Evolutionary conservation across 192 early-diverging fungal species (phyloP), one percentile per base, ranked within the genome.

Genomic region (Dissophora ornata): DNA sequence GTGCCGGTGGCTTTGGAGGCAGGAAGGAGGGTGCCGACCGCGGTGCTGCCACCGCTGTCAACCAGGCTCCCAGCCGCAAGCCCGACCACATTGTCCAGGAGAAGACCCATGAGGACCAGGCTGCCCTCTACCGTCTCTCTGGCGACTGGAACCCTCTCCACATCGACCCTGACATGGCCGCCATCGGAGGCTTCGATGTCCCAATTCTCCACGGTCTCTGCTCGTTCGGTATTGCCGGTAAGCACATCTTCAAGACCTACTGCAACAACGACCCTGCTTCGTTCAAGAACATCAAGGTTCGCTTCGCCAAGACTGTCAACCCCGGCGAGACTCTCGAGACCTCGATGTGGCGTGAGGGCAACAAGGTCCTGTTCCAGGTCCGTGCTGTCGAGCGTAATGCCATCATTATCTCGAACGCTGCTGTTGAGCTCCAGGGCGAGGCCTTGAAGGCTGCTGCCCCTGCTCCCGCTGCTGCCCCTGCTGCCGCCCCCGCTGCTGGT

Each of bases 111-210:
- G 94, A 94, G 69, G 91, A 95, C 47, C 94, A 95, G 82, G 98
- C 98, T 25, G 96, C 95, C 10, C 69, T 99, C 40, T 99, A 99
- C 88, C 95, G 95, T 45, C 84, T 99, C 59, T 90, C 88, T 10
- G 98, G 97, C 62, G 98, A 99, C 84, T 91, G 80, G 81, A 99
- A 99, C 82, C 98, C 98, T 66, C 85, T 99, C 63, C 98, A 99
- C 79, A 93, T 99, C 70, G 97, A 98, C 81, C 97, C 98, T 3
- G 83, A 88, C 28, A 96, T 98, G 95, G 90, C 93, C 36, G 86
- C 88, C 40, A 86, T 98, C 55, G 98, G 95, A 55, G 97, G 97
- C 19, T 99, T 98, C 81, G 92, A 98, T 38, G 90, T 92, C 13
- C 98, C 98, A 4, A 98, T 99, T 71, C 85, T 99, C 42, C 98